Conservation (phyloP, 1,284 basidiomycete species). For the Hypsizygus ulmarius region DNA sequence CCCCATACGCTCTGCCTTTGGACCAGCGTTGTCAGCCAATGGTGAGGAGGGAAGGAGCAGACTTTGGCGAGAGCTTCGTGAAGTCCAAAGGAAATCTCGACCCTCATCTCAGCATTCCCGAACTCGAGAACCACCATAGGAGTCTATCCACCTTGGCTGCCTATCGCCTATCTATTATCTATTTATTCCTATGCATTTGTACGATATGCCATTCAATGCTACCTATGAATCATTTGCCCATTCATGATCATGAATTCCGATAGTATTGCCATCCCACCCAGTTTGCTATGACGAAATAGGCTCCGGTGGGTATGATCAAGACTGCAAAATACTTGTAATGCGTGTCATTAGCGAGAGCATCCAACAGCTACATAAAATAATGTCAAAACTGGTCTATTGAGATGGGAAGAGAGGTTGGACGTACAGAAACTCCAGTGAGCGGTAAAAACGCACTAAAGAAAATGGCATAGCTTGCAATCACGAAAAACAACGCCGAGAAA, state of each 20-base stretch:
- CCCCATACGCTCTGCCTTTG: slow-evolving; percentile 25
- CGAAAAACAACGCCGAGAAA: slow-evolving; percentile 51
- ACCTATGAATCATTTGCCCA: slow-evolving; percentile 4
- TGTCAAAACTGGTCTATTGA: not conserved
- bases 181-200: slow-evolving; percentile 22
- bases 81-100: slow-evolving; percentile 44
- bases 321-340: slow-evolving; percentile 90
- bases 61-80: slow-evolving; percentile 60
- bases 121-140: slow-evolving; percentile 7
- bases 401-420: slow-evolving; percentile 23
- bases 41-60: slow-evolving; percentile 39
- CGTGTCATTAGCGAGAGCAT: slow-evolving; percentile 61
- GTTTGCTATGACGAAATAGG: slow-evolving; percentile 92
- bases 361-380: slow-evolving; percentile 47
- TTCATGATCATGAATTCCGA: slow-evolving; percentile 60
- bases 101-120: slow-evolving; percentile 37
- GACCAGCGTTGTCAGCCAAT: slow-evolving; percentile 23
- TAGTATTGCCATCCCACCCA: slow-evolving; percentile 98
- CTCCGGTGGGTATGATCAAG: slow-evolving; percentile 75
- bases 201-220: slow-evolving; percentile 3
- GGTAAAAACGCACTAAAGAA: slow-evolving; percentile 66
- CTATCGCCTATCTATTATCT: slow-evolving; percentile 18
- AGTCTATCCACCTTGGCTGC: slow-evolving; percentile 2
- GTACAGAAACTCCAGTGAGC: slow-evolving; percentile 46
- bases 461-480: slow-evolving; percentile 58